These are phyloP conservation scores for Solanum boliviense DNA, from an alignment of 257 asterid species.

Conservation along the genomic window DNA sequence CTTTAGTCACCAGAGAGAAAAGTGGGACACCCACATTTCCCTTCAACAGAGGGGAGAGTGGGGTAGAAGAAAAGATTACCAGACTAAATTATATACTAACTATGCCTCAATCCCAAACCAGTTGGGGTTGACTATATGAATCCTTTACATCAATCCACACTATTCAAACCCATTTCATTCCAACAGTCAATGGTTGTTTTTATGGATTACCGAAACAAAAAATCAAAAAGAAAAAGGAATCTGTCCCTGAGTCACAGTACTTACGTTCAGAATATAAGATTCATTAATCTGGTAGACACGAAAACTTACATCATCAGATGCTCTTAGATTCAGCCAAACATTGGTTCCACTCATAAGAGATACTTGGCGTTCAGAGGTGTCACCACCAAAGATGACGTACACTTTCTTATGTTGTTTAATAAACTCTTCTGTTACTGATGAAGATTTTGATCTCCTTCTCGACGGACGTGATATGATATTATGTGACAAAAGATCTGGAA, in stretches of 20 bases:
- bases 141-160: not conserved
- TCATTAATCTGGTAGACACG: not conserved
- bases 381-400: conserved; percentile 79
- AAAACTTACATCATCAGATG: conserved; percentile 69
- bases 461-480: conserved; percentile 36
- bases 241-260: not conserved
- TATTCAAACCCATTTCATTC: not conserved
- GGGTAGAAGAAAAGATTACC: not conserved
- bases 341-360: conserved; percentile 95
- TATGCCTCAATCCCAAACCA: not conserved
- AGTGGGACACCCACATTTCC: not conserved
- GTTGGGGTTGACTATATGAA: not conserved
- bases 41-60: not conserved
- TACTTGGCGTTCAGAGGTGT: conserved; percentile 84
- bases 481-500: conserved; percentile 39
- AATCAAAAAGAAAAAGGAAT: not conserved
- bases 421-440: conserved; percentile 16
- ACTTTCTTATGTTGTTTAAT: conserved; percentile 32
- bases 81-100: not conserved
- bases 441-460: conserved; percentile 19
- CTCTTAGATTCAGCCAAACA: conserved; percentile 82
- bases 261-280: not conserved
- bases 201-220: not conserved
- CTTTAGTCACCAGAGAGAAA: not conserved
- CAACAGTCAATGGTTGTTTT: not conserved